phyloP scores from a whole-genome alignment of 2,329 filamentous ascomycete species.

The Paradendryphiella salina region DNA sequence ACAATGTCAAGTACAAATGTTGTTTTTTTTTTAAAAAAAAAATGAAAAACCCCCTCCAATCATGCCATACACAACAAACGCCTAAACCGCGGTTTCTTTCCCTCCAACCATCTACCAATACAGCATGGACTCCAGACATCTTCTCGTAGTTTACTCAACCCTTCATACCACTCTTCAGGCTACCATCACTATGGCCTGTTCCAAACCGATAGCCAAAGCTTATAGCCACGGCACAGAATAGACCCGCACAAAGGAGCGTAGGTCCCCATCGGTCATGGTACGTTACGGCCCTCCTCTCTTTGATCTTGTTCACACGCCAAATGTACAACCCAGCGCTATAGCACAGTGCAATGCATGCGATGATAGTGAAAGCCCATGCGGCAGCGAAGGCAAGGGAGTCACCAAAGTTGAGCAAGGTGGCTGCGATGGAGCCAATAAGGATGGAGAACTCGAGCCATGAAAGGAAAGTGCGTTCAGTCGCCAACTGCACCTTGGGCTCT shows the following conservation, averaged over 20 bases:
- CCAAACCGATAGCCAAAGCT: slow-evolving; percentile 82
- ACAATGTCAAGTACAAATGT: too few relatives aligned
- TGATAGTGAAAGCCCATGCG: slow-evolving; percentile 76
- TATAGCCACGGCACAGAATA: slow-evolving; percentile 73
- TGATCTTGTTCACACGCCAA: slow-evolving; percentile 84
- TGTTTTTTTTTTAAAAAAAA: too few relatives aligned
- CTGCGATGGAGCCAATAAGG: slow-evolving; percentile 68
- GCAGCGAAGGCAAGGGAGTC: slow-evolving; percentile 43
- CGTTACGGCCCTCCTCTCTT: slow-evolving; percentile 77
- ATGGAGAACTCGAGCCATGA: slow-evolving; percentile 98
- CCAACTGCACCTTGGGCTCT: slow-evolving; percentile 97
- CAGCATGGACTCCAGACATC: too few relatives aligned
- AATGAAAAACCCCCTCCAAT: too few relatives aligned
- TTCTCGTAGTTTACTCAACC: not conserved
- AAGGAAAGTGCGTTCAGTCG: slow-evolving; percentile 92
- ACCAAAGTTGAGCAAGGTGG: slow-evolving; percentile 49
- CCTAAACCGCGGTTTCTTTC: too few relatives aligned
- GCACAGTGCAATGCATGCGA: slow-evolving; percentile 75
- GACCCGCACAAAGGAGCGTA: slow-evolving; percentile 69
- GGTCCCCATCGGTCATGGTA: slow-evolving; percentile 93
- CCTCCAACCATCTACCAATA: not conserved
- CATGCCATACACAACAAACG: too few relatives aligned
- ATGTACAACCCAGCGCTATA: slow-evolving; percentile 86
- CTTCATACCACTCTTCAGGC: slow-evolving; percentile 38
- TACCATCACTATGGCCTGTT: slow-evolving; percentile 53